A percentile compares a stretch with the other conserved stretches of the same genome.
phyloP scores from a whole-genome alignment of 1,284 basidiomycete genomes.

The Ustilago lituana region DNA sequence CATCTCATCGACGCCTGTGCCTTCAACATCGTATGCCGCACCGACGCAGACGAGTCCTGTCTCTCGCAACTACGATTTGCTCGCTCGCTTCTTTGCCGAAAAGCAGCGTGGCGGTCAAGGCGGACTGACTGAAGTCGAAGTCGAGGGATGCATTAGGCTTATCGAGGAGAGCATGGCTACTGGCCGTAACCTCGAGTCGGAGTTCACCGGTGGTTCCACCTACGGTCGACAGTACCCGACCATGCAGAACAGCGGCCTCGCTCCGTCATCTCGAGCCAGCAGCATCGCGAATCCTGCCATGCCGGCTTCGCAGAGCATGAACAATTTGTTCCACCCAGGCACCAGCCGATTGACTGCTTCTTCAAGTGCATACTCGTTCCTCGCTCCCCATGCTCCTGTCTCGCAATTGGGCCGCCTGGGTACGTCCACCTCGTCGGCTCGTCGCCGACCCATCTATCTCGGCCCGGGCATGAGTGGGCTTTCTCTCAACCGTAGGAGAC shows the following conservation, averaged over 20 bases:
- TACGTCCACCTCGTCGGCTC: slow-evolving; percentile 6
- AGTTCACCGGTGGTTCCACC: slow-evolving; percentile 14
- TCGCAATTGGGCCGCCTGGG: slow-evolving; percentile 10
- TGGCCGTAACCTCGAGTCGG: slow-evolving; percentile 42
- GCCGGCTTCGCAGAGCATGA: slow-evolving; percentile 30
- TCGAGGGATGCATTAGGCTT: slow-evolving; percentile 52
- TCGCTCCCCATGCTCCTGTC: slow-evolving; percentile 33
- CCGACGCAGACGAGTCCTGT: slow-evolving; percentile 41
- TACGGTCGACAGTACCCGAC: slow-evolving; percentile 7
- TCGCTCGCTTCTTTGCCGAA: slow-evolving; percentile 57
- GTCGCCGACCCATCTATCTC: slow-evolving; percentile 42
- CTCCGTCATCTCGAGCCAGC: slow-evolving; percentile 34
- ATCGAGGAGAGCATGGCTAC: slow-evolving; percentile 53
- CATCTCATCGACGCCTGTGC: slow-evolving; percentile 9
- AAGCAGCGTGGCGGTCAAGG: slow-evolving; percentile 47
- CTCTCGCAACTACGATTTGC: slow-evolving; percentile 56
- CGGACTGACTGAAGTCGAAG: slow-evolving; percentile 52
- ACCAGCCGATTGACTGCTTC: slow-evolving; percentile 27
- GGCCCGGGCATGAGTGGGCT: slow-evolving; percentile 49
- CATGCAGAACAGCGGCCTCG: slow-evolving; percentile 9
- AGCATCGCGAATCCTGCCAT: slow-evolving; percentile 32
- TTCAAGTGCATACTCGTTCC: slow-evolving; percentile 39
- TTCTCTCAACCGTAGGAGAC: slow-evolving; percentile 37
- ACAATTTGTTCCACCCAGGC: slow-evolving; percentile 41
- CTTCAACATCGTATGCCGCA: slow-evolving; percentile 18